phyloP scores from a whole-genome alignment of 2,329 filamentous ascomycete genomes.

The Aspergillus quadrilineatus region DNA sequence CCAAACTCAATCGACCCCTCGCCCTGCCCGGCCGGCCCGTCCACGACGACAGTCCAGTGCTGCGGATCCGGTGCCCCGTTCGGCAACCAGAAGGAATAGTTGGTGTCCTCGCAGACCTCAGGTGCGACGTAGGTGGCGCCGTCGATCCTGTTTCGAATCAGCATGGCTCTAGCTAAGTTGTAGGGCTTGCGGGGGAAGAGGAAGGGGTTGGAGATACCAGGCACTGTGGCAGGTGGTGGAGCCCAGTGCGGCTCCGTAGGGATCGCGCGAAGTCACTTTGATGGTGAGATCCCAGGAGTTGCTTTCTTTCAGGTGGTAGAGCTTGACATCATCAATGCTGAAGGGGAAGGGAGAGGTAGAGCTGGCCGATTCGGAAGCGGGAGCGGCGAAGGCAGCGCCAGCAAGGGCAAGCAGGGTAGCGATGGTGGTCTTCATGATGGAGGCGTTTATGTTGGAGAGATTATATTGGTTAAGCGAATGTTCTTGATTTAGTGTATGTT shows the following conservation, averaged over 20 bases:
- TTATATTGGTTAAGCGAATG: not conserved
- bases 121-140: conserved; percentile 1
- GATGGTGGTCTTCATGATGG: conserved; percentile 7
- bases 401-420: conserved; percentile 1
- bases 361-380: not conserved
- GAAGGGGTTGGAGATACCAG: not conserved
- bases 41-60: conserved; percentile 2
- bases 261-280: not conserved
- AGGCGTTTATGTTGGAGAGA: not conserved
- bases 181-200: not conserved
- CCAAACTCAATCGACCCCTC: conserved; percentile 3
- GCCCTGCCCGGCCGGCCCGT: not conserved
- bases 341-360: not conserved
- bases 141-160: conserved; percentile 1
- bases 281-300: conserved; percentile 9
- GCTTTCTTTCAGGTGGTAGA: conserved; percentile 10
- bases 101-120: conserved; percentile 2
- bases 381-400: not conserved
- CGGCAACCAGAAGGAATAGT: conserved; percentile 7
- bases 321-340: conserved; percentile 8
- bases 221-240: conserved; percentile 3
- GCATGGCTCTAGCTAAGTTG: not conserved
- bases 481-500: not conserved
- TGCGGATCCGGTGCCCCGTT: conserved; percentile 3
- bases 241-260: not conserved